Base-by-base conservation (phyloP, 208 protist genomes). In the Trypanosoma brucei region DNA sequence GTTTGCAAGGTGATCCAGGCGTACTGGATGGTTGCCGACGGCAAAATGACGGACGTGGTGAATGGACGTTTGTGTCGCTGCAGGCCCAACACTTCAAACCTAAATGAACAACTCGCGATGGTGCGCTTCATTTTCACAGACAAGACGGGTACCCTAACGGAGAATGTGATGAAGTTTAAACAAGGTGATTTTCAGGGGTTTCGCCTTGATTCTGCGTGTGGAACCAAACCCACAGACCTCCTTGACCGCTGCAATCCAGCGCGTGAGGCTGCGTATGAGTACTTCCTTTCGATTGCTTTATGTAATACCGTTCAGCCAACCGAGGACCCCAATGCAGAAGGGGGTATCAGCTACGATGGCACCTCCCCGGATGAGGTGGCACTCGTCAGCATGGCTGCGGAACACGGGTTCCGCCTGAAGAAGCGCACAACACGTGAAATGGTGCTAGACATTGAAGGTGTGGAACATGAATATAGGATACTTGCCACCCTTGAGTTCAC, bases 311-410 rank as follows among this genome's bases (percentile, higher is more conserved):
- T 96, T 56, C 81, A 93, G 64, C 86, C 89, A 54, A 91, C 92
- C 72, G 66, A 70, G 45, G 78, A 84, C 56, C 48, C 59, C 1
- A 55, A 63, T 38, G 59, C 14, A 22, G 69, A 74, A 34, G 13
- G 66, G 39, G 70, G 71, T 46, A 35, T 90, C 37, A 64, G 87
- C n/a, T 98, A 97, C 72, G 88, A 97, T 52, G 91, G 91, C 42
- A 81, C 79, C 68, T 97, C 90, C 1, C 93, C 96, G 0, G 94
- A 98, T 63, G 94, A 98, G 72, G 89, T 96, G 14, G 93, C 96
- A 44, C 83, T 98, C 5, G 86, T 97, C 0, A 81, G 83, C 38
- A 86, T 86, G 4, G 95, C 96, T 1, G 75, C 74, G 1, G 60
- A 68, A 5, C 61, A 81, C 22, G 92, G 91, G 7, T 88, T 89